Percentiles rank a stretch among this genome's conserved stretches.
Conservation (phyloP, 768 basidiomycete genomes). For the Daedaleopsis sinensis region DNA sequence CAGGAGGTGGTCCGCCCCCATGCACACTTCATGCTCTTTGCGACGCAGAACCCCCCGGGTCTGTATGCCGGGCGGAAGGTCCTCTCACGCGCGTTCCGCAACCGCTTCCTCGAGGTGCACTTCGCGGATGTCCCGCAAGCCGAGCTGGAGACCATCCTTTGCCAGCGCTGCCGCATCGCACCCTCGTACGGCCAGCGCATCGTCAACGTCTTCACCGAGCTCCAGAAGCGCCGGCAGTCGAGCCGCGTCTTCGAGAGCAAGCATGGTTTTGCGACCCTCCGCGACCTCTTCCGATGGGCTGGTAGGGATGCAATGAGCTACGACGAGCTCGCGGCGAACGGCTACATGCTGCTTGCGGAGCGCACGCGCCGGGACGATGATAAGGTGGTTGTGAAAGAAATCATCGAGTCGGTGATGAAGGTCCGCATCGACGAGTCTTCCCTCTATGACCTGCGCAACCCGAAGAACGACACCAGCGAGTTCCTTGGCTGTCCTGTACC, state of each 20-base stretch:
- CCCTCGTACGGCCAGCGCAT: slow-evolving; percentile 93
- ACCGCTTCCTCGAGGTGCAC: slow-evolving; percentile 96
- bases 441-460: slow-evolving; percentile 63
- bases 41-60: slow-evolving; percentile 97
- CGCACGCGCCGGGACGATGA: slow-evolving; percentile 85
- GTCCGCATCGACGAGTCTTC: slow-evolving; percentile 74
- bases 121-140: slow-evolving; percentile 95
- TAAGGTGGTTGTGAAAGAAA: slow-evolving; percentile 86
- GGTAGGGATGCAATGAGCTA: slow-evolving; percentile 86
- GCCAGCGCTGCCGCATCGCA: slow-evolving; percentile 88
- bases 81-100: slow-evolving; percentile 93
- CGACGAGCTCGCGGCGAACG: slow-evolving; percentile 92
- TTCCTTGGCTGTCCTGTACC: slow-evolving; percentile 63
- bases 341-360: slow-evolving; percentile 97
- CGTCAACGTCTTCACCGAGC: slow-evolving; percentile 88
- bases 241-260: slow-evolving; percentile 97
- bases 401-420: slow-evolving; percentile 88
- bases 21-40: slow-evolving; percentile 96
- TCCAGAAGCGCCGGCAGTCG: slow-evolving; percentile 89
- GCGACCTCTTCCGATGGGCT: slow-evolving; percentile 98
- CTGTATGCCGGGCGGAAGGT: slow-evolving; percentile 94
- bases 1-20: slow-evolving; percentile 94
- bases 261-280: slow-evolving; percentile 93
- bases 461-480: slow-evolving; percentile 41
- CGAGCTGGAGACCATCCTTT: slow-evolving; percentile 93